Conservation (phyloP, 257 asterid genomes). For the Solanum pennellii region DNA sequence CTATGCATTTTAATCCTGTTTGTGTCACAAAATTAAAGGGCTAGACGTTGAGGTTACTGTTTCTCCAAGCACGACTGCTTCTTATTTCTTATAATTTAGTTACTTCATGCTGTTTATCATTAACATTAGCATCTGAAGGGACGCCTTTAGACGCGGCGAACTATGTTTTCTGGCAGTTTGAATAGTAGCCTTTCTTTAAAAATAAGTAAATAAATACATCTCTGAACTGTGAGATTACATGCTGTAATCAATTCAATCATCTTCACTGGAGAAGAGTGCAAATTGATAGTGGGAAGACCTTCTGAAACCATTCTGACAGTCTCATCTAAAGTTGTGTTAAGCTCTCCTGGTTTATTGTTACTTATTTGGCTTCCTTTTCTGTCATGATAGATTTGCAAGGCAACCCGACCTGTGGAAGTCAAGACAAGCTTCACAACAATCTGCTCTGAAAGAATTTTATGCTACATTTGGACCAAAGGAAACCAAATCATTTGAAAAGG, state of each 20-base stretch:
- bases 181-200: background rate
- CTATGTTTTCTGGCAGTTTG: background rate
- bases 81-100: background rate
- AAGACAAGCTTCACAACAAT: conserved; percentile 62
- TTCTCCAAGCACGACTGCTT: background rate
- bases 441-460: conserved; percentile 57
- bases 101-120: background rate
- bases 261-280: background rate
- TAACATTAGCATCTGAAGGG: background rate
- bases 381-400: conserved; percentile 41
- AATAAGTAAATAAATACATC: background rate
- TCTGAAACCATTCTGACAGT: background rate
- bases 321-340: background rate
- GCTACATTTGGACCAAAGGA: conserved; percentile 63
- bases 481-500: conserved; percentile 33
- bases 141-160: background rate
- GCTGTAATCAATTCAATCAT: background rate
- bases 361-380: background rate
- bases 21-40: background rate
- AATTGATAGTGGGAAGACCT: background rate
- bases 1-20: background rate
- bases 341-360: background rate
- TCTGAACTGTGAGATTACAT: background rate
- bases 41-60: background rate
- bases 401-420: conserved; percentile 83